These are phyloP conservation scores for Thoreauomyces humboldtii DNA, from an alignment of 192 early-diverging fungal genomes.

Conservation along the genomic window DNA sequence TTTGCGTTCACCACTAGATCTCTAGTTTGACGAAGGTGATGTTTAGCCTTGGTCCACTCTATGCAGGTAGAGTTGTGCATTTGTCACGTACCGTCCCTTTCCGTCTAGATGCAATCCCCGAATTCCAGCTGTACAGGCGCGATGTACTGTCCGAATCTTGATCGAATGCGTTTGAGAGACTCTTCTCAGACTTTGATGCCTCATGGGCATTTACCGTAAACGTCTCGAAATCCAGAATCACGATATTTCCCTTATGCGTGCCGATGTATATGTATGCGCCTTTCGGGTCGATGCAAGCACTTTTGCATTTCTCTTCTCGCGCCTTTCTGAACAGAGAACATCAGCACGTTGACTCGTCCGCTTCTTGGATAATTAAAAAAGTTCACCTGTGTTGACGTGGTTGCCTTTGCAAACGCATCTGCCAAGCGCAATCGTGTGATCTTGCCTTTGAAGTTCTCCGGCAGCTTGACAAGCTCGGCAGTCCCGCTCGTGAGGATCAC, in stretches of 20 bases:
- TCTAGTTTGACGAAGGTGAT: conserved; percentile 35
- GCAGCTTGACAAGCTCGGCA: conserved; percentile 17
- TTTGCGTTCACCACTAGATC: conserved; percentile 78
- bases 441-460: background rate
- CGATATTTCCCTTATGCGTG: conserved; percentile 63
- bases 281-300: conserved; percentile 13
- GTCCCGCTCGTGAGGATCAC: conserved; percentile 21
- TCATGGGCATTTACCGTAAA: conserved; percentile 51
- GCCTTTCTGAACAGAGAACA: background rate
- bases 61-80: background rate
- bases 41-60: background rate
- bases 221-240: conserved; percentile 56
- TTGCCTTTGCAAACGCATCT: background rate
- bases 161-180: background rate
- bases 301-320: conserved; percentile 2
- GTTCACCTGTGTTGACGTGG: background rate
- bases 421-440: background rate
- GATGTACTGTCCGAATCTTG: conserved; percentile 7
- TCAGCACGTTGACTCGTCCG: no score
- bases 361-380: no score
- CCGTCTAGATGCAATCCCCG: conserved; percentile 63
- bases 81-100: conserved; percentile 55
- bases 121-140: conserved; percentile 45
- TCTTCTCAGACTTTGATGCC: background rate
- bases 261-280: conserved; percentile 65